Percentiles rank a stretch among this genome's conserved stretches.
Conservation (phyloP, 176 grass and related monocot genomes). For the Aechmea fasciata region DNA sequence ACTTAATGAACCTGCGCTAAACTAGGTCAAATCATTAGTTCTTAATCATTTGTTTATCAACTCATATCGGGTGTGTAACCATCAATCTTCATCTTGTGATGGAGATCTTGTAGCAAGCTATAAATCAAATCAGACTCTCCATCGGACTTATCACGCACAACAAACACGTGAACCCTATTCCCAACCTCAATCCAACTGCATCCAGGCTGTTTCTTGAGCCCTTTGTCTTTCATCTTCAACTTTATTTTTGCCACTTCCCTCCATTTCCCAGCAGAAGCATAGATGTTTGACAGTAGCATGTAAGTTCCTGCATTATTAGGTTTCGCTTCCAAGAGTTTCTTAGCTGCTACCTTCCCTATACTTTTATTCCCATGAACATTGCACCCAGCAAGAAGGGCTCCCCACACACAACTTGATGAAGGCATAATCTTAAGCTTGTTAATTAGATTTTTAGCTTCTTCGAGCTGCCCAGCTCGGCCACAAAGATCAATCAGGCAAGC, state of each 20-base stretch:
- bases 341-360: slow-evolving; percentile 51
- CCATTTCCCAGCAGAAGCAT: slow-evolving; percentile 82
- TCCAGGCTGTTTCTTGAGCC: slow-evolving; percentile 78
- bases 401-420: slow-evolving; percentile 38
- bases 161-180: slow-evolving; percentile 72
- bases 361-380: slow-evolving; percentile 56
- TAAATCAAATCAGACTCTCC: slow-evolving; percentile 36
- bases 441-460: slow-evolving; percentile 62
- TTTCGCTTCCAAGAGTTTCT: slow-evolving; percentile 56
- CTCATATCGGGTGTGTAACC: slow-evolving; percentile 6
- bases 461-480: slow-evolving; percentile 51
- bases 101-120: slow-evolving; percentile 45
- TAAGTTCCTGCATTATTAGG: slow-evolving; percentile 67
- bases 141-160: slow-evolving; percentile 63
- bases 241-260: slow-evolving; percentile 69
- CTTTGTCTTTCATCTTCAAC: slow-evolving; percentile 58
- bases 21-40: background rate
- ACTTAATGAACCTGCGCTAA: too few species aligned
- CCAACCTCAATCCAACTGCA: slow-evolving; percentile 85
- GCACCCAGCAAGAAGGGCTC: slow-evolving; percentile 64
- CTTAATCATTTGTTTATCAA: background rate
- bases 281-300: slow-evolving; percentile 65
- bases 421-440: slow-evolving; percentile 39
- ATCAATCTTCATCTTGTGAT: slow-evolving; percentile 47
- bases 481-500: slow-evolving; percentile 71